Percentiles rank a stretch among this genome's conserved stretches.
These are phyloP conservation scores for barley (Hordeum vulgare) DNA, from an alignment of 176 grass and related monocot species.

Conservation along the genomic window DNA sequence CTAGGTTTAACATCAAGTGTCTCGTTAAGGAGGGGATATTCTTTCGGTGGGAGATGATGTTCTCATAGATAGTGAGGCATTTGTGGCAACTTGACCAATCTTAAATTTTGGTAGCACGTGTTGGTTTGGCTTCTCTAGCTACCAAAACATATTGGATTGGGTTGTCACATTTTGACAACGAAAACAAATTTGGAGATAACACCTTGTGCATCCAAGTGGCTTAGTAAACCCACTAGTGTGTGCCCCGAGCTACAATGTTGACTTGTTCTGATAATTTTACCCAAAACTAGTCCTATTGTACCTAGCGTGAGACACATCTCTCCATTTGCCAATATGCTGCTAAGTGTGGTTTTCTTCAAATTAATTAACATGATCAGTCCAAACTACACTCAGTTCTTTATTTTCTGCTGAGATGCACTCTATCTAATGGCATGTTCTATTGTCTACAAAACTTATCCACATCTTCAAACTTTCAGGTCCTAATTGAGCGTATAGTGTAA, in stretches of 20 bases:
- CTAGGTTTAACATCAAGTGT: too few relatives aligned
- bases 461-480: neutral
- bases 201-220: neutral
- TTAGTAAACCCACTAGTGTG: neutral
- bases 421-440: neutral
- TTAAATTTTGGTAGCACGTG: too few relatives aligned
- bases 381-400: neutral
- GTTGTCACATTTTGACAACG: neutral
- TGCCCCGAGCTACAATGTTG: neutral
- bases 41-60: too few relatives aligned
- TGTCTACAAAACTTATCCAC: neutral
- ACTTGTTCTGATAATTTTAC: neutral
- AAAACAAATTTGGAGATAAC: neutral
- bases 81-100: too few relatives aligned
- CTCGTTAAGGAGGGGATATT: too few relatives aligned
- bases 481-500: neutral
- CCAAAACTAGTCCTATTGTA: neutral
- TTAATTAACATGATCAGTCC: neutral
- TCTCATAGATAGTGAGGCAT: too few relatives aligned
- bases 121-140: too few relatives aligned
- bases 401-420: neutral
- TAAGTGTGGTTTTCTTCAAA: neutral
- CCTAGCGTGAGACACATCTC: neutral
- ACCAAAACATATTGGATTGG: neutral
- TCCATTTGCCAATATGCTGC: neutral